Evolutionary conservation across 192 early-diverging fungal species (phyloP).

Genomic region (Entrophospora sp.): DNA sequence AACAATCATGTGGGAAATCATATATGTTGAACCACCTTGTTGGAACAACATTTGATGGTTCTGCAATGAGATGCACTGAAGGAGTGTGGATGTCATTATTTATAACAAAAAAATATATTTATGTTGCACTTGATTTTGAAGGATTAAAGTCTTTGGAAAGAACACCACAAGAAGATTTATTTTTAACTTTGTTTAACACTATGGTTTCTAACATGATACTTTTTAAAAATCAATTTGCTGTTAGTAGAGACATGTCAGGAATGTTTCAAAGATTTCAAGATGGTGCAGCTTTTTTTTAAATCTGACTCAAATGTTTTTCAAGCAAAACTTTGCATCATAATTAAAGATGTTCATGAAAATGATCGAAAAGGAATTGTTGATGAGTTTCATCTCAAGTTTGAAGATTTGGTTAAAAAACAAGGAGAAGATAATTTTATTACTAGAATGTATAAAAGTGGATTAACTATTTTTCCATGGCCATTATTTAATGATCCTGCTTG

Average conservation of each 20-base stretch:
- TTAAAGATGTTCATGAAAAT: conserved; percentile 6
- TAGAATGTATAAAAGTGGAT: background rate
- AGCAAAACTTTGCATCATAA: conserved; percentile 10
- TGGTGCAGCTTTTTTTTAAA: background rate
- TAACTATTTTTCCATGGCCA: conserved; percentile 20
- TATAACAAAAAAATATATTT: background rate
- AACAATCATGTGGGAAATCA: conserved; percentile 20
- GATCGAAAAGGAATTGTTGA: conserved; percentile 1
- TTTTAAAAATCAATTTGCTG: conserved; percentile 14
- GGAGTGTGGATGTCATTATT: conserved; percentile 19
- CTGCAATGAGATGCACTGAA: conserved; percentile 19
- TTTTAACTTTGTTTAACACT: background rate
- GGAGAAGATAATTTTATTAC: conserved; percentile 20
- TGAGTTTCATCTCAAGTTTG: background rate
- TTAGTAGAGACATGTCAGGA: conserved; percentile 16
- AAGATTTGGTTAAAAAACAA: background rate
- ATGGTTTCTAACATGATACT: background rate
- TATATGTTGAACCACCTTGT: conserved; percentile 19
- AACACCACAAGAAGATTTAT: conserved; percentile 12
- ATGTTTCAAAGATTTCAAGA: conserved; percentile 25
- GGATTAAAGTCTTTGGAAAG: conserved; percentile 1
- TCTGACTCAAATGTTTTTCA: conserved; percentile 2
- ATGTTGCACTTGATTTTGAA: conserved; percentile 22
- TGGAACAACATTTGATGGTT: conserved; percentile 14
- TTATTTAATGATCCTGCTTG: conserved; percentile 15